Percentiles rank a stretch among this genome's conserved stretches.
These are phyloP conservation scores for Aspergillus affinis DNA, from an alignment of 495 filamentous ascomycete genomes.

Conservation along the genomic window DNA sequence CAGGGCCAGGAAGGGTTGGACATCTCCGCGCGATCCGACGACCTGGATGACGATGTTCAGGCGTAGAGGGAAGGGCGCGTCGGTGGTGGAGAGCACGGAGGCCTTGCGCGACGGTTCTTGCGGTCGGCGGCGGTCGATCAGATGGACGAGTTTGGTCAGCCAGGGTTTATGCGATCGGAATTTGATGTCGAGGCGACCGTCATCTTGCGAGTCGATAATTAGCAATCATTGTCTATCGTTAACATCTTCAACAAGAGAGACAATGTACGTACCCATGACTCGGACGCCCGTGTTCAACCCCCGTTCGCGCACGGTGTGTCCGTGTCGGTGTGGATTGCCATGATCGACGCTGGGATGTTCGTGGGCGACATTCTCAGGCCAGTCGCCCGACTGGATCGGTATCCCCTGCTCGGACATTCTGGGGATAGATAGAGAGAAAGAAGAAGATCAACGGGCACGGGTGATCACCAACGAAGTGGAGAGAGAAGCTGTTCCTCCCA, in stretches of 20 bases:
- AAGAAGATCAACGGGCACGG: too few species aligned
- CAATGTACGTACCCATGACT: slow-evolving; percentile 23
- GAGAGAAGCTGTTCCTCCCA: slow-evolving; percentile 2
- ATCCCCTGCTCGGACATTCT: background rate
- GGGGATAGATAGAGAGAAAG: too few species aligned
- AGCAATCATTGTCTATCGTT: background rate
- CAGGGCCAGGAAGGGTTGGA: slow-evolving; percentile 72
- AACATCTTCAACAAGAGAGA: background rate
- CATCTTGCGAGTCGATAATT: slow-evolving; percentile 31
- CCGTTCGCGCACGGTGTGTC: slow-evolving; percentile 9
- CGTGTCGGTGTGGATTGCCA: background rate
- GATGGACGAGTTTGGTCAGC: slow-evolving; percentile 60
- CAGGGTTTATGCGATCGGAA: slow-evolving; percentile 65
- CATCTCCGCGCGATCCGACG: slow-evolving; percentile 75
- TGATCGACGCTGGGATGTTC: background rate
- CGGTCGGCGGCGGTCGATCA: slow-evolving; percentile 61
- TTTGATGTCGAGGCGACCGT: slow-evolving; percentile 74
- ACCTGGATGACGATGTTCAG: slow-evolving; percentile 81
- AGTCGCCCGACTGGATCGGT: background rate
- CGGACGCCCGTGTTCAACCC: slow-evolving; percentile 22
- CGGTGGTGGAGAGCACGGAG: slow-evolving; percentile 44
- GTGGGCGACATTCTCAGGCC: background rate
- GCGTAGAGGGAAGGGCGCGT: slow-evolving; percentile 54
- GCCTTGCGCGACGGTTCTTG: slow-evolving; percentile 23
- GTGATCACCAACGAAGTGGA: background rate